A percentile compares a stretch with the other conserved stretches of the same genome.
These are phyloP conservation scores for Yamadazyma membranifaciens DNA, from an alignment of 1,139 yeast genomes.

Conservation along the genomic window DNA sequence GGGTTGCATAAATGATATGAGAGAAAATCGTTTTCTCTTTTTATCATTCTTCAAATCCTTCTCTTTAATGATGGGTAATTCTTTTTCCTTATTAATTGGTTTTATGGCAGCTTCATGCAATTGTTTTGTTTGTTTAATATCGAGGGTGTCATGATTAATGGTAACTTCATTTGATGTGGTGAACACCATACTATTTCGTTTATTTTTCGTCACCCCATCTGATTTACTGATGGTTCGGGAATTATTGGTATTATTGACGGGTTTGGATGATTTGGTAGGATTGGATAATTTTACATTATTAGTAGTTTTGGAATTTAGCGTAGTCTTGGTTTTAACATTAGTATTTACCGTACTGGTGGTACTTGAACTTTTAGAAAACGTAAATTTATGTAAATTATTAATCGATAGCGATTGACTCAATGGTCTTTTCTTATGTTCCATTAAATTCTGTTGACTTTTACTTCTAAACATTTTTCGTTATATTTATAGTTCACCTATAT, in stretches of 20 bases:
- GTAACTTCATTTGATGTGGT: background rate
- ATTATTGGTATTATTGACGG: too few relatives aligned
- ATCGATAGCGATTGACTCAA: constrained; percentile 17
- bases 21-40: constrained; percentile 8
- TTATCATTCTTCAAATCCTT: constrained; percentile 1
- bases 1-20: constrained; percentile 5
- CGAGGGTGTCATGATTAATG: background rate
- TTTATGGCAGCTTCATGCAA: background rate
- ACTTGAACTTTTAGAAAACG: background rate
- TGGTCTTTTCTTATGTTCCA: constrained; percentile 14
- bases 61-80: too few relatives aligned
- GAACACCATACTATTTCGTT: background rate
- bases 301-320: too few relatives aligned
- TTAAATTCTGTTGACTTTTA: constrained; percentile 2
- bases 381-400: constrained; percentile 10
- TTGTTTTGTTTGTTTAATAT: background rate
- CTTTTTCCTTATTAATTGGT: background rate
- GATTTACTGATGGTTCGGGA: too few relatives aligned
- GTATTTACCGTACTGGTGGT: too few relatives aligned
- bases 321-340: too few relatives aligned
- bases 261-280: too few relatives aligned
- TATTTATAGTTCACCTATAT: too few relatives aligned
- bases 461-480: constrained; percentile 1
- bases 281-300: too few relatives aligned
- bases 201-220: too few relatives aligned